phyloP scores from a whole-genome alignment of 2,329 filamentous ascomycete species.

The Penicillium polonicum region DNA sequence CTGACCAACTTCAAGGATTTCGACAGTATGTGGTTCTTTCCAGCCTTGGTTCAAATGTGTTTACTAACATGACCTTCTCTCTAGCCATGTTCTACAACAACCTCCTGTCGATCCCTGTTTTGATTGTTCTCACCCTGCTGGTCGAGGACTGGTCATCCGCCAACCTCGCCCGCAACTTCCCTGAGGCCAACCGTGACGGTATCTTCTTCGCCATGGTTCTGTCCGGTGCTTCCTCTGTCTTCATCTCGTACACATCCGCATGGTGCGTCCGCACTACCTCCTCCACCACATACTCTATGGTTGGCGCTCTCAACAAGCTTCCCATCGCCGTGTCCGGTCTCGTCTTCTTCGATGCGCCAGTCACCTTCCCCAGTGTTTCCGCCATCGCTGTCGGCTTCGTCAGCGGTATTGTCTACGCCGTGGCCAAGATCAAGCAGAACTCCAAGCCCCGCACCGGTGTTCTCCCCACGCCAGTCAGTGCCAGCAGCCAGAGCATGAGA shows the following conservation, averaged over 20 bases:
- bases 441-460: conserved; percentile 63
- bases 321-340: conserved; percentile 90
- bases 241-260: conserved; percentile 99
- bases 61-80: conserved; percentile 22
- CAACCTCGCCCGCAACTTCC: conserved; percentile 88
- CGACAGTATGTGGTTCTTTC: conserved; percentile 70
- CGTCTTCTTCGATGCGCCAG: conserved; percentile 91
- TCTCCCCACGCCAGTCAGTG: conserved; percentile 76
- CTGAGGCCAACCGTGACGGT: conserved; percentile 71
- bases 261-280: conserved; percentile 98
- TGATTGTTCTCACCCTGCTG: conserved; percentile 76
- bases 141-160: conserved; percentile 87
- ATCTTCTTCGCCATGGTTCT: conserved; percentile 88
- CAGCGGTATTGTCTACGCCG: conserved; percentile 85
- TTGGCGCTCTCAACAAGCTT: conserved; percentile 95
- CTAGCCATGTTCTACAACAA: conserved; percentile 99
- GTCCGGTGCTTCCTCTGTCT: conserved; percentile 87
- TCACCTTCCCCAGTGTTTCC: conserved; percentile 86
- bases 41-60: neutral
- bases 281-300: conserved; percentile 98
- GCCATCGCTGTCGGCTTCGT: conserved; percentile 90
- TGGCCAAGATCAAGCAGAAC: conserved; percentile 80
- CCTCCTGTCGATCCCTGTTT: conserved; percentile 88
- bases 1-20: conserved; percentile 99
- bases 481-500: conserved; percentile 85